Conservation (phyloP, 2,329 filamentous ascomycete genomes). For the Venturia carpophila region DNA sequence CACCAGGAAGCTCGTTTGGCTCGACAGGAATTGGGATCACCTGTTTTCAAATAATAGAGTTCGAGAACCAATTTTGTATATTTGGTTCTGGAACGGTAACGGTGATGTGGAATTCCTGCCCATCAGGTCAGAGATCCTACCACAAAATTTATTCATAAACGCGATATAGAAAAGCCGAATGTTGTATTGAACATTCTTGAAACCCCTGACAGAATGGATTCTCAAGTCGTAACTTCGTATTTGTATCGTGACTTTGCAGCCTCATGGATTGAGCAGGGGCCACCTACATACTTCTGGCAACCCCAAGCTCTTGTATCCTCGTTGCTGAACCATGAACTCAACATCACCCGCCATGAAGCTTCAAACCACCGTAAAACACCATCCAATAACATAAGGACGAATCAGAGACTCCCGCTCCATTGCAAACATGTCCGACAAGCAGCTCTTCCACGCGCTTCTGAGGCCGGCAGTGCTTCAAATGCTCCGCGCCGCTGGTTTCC, state of each 20-base stretch:
- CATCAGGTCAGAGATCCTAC: no score
- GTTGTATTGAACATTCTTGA: no score
- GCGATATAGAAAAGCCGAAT: no score
- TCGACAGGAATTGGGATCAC: no score
- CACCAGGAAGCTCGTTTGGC: no score
- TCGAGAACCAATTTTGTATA: no score
- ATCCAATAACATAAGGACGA: not conserved
- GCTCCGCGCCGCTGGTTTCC: constrained; percentile 83
- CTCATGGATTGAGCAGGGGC: not conserved
- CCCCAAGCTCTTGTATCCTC: not conserved
- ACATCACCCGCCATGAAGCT: constrained; percentile 7
- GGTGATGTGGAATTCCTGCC: no score
- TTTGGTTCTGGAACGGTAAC: no score
- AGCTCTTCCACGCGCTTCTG: constrained; percentile 65
- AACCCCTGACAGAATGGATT: no score
- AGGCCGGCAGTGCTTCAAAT: constrained; percentile 85
- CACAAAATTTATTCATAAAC: no score
- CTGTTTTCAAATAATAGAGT: no score
- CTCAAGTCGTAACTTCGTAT: no score
- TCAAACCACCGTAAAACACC: not conserved
- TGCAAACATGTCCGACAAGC: constrained; percentile 13
- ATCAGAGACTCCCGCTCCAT: not conserved
- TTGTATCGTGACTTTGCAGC: not conserved
- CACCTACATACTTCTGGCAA: not conserved
- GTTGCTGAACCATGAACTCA: not conserved